Conservation (phyloP, 257 asterid genomes). For the Capsicum chinense region DNA sequence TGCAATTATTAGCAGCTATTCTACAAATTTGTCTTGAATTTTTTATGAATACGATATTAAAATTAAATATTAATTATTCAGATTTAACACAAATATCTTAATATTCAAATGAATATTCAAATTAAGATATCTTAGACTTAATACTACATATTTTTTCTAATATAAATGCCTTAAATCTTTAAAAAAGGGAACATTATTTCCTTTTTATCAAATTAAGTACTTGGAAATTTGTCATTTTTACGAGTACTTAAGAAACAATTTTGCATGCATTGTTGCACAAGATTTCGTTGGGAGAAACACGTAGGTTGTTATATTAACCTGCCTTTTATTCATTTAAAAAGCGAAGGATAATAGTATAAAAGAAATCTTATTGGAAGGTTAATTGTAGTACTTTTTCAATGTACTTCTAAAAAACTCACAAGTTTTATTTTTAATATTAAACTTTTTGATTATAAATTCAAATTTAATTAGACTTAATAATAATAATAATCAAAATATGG, state of each 20-base stretch:
- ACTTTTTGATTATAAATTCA: too few species aligned
- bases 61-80: neutral
- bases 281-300: neutral
- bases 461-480: too few species aligned
- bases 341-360: neutral
- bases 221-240: neutral
- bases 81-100: neutral
- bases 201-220: neutral
- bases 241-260: neutral
- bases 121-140: neutral
- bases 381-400: neutral
- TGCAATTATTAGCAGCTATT: neutral
- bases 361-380: neutral
- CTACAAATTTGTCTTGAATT: neutral
- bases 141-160: neutral
- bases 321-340: neutral
- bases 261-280: neutral
- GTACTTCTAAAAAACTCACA: neutral
- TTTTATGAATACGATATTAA: neutral
- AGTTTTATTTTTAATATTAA: neutral
- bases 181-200: neutral
- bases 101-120: neutral
- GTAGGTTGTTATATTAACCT: neutral
- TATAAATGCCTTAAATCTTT: neutral
- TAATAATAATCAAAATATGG: too few species aligned